Evolutionary conservation across 306 rosid species (phyloP), one percentile per base, ranked within the genome.

Genomic region (Dalbergia oliveri): DNA sequence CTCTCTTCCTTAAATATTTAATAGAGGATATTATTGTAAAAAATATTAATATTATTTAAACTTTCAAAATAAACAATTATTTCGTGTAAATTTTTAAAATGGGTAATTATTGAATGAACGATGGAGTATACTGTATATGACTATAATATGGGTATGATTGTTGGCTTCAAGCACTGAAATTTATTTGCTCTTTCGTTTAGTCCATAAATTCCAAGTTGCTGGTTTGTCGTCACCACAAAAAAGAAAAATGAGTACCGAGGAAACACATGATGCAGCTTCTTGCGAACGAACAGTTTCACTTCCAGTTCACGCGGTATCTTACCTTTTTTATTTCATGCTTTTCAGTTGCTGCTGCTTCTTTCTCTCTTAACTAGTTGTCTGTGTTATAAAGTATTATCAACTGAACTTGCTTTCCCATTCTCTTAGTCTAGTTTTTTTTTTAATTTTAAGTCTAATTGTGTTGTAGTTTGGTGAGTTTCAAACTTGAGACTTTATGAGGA

Each of bases 281-380:
- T 62, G 86, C 60, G 67, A 85, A 75, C 82, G 80, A 66, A 79
- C 89, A 19, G 66, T 66, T 78, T 63, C 86, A 69, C 79, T 66
- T 76, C 87, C 83, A 44, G 49, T 84, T 84, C 88, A 59, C 4
- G 88, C 84, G 98, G 98, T 94, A 67, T 54, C 49, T 61, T 45
- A 16, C 16, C 9, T 18, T 44, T 12, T 18, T 15, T 50, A 21
- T 3, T 72, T 16, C 11, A 11, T 12, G 39, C 21, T 66, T 56
- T 34, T 53, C 75, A 11, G 0, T 19, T 43, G 23, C 63, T 45
- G 16, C 33, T 16, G n/a, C 18, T 35, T 75, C 11, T n/a, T 43
- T 13, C 16, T 21, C 8, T 57, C n/a, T 63, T 37, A 6, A 6
- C 41, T 13, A 26, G 31, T 26, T 26, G 31, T 26, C 31, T 26